Percentiles rank a stretch among this genome's conserved stretches.
These are phyloP conservation scores for Acacia confusa DNA, from an alignment of 306 rosid genomes.

Conservation along the genomic window DNA sequence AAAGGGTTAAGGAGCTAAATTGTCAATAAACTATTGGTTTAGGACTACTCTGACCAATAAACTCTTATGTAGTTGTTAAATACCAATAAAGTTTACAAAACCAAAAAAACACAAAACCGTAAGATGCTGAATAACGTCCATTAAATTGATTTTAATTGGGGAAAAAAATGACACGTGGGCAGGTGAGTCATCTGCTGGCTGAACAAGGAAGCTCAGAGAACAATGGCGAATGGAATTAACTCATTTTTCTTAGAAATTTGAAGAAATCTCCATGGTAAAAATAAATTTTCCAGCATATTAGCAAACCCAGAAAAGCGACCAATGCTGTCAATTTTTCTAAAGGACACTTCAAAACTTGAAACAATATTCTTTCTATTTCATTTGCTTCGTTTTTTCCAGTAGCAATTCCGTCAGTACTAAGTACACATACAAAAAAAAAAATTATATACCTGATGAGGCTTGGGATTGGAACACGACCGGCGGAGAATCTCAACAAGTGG, in stretches of 20 bases:
- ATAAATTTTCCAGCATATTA: background rate
- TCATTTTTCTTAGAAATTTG: background rate
- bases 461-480: constrained; percentile 59
- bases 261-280: background rate
- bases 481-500: constrained; percentile 93
- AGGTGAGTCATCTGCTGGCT: too few relatives aligned
- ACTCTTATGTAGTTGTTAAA: too few relatives aligned
- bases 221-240: too few relatives aligned
- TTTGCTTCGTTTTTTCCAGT: background rate
- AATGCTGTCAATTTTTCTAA: background rate
- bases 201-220: too few relatives aligned
- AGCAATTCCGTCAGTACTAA: background rate
- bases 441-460: constrained; percentile 65
- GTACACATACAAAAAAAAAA: background rate
- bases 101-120: too few relatives aligned
- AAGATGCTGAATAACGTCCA: too few relatives aligned
- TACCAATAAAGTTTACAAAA: too few relatives aligned
- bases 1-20: too few relatives aligned
- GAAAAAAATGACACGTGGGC: too few relatives aligned
- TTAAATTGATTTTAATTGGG: too few relatives aligned
- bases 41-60: too few relatives aligned
- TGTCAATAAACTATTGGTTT: too few relatives aligned
- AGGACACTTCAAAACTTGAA: background rate
- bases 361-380: background rate
- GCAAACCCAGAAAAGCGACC: background rate